Base-by-base conservation (phyloP, 768 basidiomycete species). In the Favolaschia claudopus region DNA sequence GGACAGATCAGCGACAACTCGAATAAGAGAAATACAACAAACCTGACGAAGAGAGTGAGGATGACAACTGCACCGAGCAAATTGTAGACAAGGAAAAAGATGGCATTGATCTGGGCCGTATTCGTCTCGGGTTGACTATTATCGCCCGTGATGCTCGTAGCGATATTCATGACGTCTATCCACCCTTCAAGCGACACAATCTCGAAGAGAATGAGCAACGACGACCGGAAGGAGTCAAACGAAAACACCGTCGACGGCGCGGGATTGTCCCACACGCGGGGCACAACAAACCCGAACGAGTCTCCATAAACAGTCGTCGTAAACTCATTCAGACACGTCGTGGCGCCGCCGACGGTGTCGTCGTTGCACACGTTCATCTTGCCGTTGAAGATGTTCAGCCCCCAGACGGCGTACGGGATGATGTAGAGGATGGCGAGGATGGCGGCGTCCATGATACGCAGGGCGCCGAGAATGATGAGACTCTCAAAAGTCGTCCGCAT, bases 161-260 rank as follows among this genome's bases (percentile, higher is more conserved):
- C 89, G 24, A 89, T 82, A 33, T 74, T 76, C 90, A 97, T 91
- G 46, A 95, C 96, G 69, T 96, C 93, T n/a, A 92, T 84, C 96
- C 96, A 98, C 2, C 96, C 96, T 75, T 96, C 95, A 45, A 97
- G 77, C 0, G 95, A 96, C 22, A 98, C 93, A 64, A 96, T 95
- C 75, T 99, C 96, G 67, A 97, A 98, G 1, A 98, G 82, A 68
- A 98, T 97, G 50, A 98, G 82, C 36, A 98, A 78, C 0, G 93
- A 90, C 4, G 88, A 76, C 7, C 85, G 81, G 75, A 98, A 98
- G 14, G 79, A 86, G 74, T 99, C 96, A 69, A 98, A 99, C 3
- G 89, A 91, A 77, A 95, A 98, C 1, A 82, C 82, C 1, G 92
- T 93, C 19, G 89, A 90, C 6, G 89, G 89, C 0, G 87, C 84